phyloP scores from a whole-genome alignment of 2,329 filamentous ascomycete species.

The Ophiostoma pallidulum region DNA sequence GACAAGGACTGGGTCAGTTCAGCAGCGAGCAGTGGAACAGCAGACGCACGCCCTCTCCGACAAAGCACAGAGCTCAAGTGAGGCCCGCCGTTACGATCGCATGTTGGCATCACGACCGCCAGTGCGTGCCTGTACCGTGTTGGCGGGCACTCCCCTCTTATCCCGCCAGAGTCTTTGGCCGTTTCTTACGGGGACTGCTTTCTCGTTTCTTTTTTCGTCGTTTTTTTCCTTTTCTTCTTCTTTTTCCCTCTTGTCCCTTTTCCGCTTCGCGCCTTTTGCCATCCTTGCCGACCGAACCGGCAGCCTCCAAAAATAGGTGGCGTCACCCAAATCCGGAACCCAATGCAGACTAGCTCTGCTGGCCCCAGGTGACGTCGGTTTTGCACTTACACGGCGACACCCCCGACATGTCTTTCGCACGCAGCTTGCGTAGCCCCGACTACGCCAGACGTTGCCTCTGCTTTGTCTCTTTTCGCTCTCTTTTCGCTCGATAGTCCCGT shows the following conservation, averaged over 20 bases:
- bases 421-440: too few species aligned
- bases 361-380: neutral
- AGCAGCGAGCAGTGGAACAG: neutral
- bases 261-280: neutral
- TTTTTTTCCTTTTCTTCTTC: neutral
- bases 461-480: neutral
- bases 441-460: too few species aligned
- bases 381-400: conserved; percentile 5
- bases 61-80: too few species aligned
- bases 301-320: conserved; percentile 8
- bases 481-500: neutral
- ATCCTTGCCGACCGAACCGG: conserved; percentile 1
- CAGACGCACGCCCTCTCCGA: too few species aligned
- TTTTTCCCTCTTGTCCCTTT: neutral
- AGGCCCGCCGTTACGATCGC: too few species aligned
- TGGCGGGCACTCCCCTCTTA: too few species aligned
- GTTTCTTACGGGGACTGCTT: too few species aligned
- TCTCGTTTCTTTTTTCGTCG: too few species aligned
- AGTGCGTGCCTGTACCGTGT: too few species aligned
- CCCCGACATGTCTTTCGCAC: neutral
- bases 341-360: neutral
- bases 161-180: too few species aligned
- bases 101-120: too few species aligned
- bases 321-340: conserved; percentile 7
- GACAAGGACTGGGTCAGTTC: conserved; percentile 17